A percentile compares a stretch with the other conserved stretches of the same genome.
phyloP scores from a whole-genome alignment of 1,139 yeast species.

The Blastobotrys petasosporus region DNA sequence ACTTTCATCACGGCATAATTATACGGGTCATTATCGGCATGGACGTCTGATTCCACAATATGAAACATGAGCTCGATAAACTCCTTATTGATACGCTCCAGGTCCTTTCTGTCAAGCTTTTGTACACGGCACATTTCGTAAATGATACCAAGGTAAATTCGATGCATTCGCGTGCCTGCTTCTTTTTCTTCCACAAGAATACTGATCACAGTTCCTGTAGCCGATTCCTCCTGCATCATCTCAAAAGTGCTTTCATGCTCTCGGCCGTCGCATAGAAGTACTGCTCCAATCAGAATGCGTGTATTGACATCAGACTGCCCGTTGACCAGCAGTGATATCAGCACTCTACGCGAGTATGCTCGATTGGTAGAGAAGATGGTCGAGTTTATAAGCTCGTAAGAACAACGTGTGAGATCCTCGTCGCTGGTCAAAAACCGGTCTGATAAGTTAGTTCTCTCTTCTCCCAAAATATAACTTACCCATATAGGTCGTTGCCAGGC shows the following conservation, averaged over 20 bases:
- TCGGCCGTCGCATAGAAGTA: constrained; percentile 45
- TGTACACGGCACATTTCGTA: constrained; percentile 49
- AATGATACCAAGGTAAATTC: constrained; percentile 47
- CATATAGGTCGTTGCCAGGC: constrained; percentile 28
- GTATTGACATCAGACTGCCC: constrained; percentile 21
- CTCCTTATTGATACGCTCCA: constrained; percentile 45
- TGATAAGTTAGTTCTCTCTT: not conserved
- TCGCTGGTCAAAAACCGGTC: constrained; percentile 29
- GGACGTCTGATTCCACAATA: constrained; percentile 45
- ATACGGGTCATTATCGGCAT: constrained; percentile 52
- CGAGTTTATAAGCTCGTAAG: constrained; percentile 29
- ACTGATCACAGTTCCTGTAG: constrained; percentile 41
- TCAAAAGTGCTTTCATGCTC: constrained; percentile 40
- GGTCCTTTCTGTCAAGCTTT: constrained; percentile 40
- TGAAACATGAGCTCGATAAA: constrained; percentile 52
- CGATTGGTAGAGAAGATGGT: constrained; percentile 26
- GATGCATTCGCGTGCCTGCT: constrained; percentile 24
- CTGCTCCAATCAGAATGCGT: constrained; percentile 42
- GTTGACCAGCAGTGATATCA: constrained; percentile 28
- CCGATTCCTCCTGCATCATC: constrained; percentile 46
- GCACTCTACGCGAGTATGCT: constrained; percentile 30
- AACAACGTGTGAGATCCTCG: constrained; percentile 30
- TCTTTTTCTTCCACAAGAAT: constrained; percentile 33
- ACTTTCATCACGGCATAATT: constrained; percentile 70
- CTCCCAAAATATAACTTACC: constrained; percentile 13